A percentile compares a stretch with the other conserved stretches of the same genome.
Evolutionary conservation across 495 filamentous ascomycete genomes (phyloP).

Genomic region (Clohesyomyces aquaticus): DNA sequence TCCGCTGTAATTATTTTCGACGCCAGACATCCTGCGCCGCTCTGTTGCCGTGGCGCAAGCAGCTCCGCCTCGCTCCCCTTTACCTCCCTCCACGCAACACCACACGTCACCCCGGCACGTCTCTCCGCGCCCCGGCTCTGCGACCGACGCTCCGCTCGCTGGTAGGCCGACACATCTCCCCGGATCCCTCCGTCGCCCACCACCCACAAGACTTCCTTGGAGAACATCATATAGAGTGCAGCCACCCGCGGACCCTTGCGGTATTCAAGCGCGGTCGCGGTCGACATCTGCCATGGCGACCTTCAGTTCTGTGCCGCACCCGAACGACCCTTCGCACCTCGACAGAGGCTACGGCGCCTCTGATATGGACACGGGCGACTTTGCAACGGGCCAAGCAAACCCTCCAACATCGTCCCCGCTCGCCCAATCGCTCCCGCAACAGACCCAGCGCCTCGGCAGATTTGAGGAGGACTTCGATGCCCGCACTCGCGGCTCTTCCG

Average conservation of each 20-base stretch:
- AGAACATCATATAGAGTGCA: neutral
- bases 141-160: too few species aligned
- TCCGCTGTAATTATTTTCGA: neutral
- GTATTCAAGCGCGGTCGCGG: neutral
- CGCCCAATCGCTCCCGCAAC: conserved; percentile 48
- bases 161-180: too few species aligned
- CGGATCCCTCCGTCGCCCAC: too few species aligned
- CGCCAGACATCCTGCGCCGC: neutral
- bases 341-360: conserved; percentile 43
- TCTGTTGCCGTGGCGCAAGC: neutral
- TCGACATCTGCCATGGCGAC: conserved; percentile 22
- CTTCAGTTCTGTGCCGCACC: conserved; percentile 42
- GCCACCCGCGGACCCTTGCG: neutral
- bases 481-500: conserved; percentile 65
- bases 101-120: conserved; percentile 10
- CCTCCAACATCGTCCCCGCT: conserved; percentile 51
- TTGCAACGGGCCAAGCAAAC: conserved; percentile 49
- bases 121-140: neutral
- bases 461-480: conserved; percentile 77
- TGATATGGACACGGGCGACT: conserved; percentile 37
- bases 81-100: conserved; percentile 16
- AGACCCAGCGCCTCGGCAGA: conserved; percentile 43
- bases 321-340: conserved; percentile 38
- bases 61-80: conserved; percentile 1
- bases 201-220: too few species aligned